Evolutionary conservation across 2,329 filamentous ascomycete species (phyloP), one percentile per base, ranked within the genome.

Genomic region (Fusarium torreyae): DNA sequence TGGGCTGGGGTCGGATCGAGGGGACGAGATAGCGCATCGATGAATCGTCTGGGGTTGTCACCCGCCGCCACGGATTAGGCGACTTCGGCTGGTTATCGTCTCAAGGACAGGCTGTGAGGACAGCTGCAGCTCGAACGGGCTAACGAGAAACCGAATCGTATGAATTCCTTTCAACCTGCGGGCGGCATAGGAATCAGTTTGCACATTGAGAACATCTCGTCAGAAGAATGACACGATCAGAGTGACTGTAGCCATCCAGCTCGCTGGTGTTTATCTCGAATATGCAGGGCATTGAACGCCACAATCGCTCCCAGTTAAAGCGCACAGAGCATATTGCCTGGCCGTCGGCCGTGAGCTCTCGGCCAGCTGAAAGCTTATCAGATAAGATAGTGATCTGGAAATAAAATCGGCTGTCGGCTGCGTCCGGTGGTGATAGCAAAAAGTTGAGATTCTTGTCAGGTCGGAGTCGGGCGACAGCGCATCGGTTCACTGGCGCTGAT

Each of bases 401-500:
- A 39, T 15, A 28, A 38, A 65, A 34, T 36, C 71, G 71, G 71
- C 44, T 55, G 57, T 69, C 71, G 71, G 71, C 71, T 56, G 51
- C 46, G 44, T 70, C 71, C 71, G 70, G 62, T 22, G 18, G 43
- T 43, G 43, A 60, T 51, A 61, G 36, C 33, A 40, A 14, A 44
- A 18, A 20, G 20, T 18, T 51, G 48, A 18, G 17, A 13, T 38
- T 43, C 33, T 28, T 50, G 49, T 34, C 18, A 50, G 15, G 33
- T 54, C 66, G 62, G 66, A 66, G 63, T 51, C 62, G 66, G 66
- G 66, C 66, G 66, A 69, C 49, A 55, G 66, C 66, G 66, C 24
- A 36, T 11, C 15, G 28, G 52, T 22, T 39, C 6, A 36, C 40
- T 9, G 42, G 20, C 28, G 10, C 36, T 43, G 10, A 20, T 53